Evolutionary conservation across 2,329 filamentous ascomycete genomes (phyloP), one percentile per base, ranked within the genome.

Genomic region (Fusarium torulosum): DNA sequence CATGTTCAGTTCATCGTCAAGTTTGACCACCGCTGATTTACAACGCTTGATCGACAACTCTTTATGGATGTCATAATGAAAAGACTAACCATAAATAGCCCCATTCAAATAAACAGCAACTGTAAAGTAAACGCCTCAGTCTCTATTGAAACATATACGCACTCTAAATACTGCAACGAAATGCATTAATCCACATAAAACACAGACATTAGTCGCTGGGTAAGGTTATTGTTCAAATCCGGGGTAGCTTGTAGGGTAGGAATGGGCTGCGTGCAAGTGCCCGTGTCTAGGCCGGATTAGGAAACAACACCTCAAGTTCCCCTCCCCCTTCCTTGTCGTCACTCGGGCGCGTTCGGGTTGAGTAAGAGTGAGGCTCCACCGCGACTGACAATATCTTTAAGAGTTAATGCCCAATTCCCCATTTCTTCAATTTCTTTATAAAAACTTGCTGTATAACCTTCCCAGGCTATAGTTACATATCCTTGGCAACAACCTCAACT

Each of bases 311-410:
- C 41, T 20, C 45, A 40, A 35, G 49, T 52, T 23, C 52, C 42
- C 49, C 53, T 52, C 53, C 41, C 29, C 38, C 21, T 56, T 44
- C 60, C 59, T 64, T 58, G 52, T 64, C 52, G 31, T 52, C 31
- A 38, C n/a, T 67, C 65, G 65, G 65, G 55, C 51, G 45, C 50
- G 55, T 58, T 69, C 66, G 66, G 65, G 62, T 63, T 46, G 55
- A 63, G 21, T 52, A 33, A 45, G 29, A 69, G 47, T 51, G 33
- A 41, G 54, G 47, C 33, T 47, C 56, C 45, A 45, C 65, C 21
- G 27, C 4, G 20, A 35, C 62, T 27, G 35, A 64, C 50, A 59
- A 58, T 45, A 63, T 58, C 38, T 41, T 33, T 38, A 25, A 63
- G 53, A 58, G 45, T 43, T 41, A 49, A 63, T 41, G 40, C 35